Conservation (phyloP, 805 yeast species). For the Candida morakotiae region DNA sequence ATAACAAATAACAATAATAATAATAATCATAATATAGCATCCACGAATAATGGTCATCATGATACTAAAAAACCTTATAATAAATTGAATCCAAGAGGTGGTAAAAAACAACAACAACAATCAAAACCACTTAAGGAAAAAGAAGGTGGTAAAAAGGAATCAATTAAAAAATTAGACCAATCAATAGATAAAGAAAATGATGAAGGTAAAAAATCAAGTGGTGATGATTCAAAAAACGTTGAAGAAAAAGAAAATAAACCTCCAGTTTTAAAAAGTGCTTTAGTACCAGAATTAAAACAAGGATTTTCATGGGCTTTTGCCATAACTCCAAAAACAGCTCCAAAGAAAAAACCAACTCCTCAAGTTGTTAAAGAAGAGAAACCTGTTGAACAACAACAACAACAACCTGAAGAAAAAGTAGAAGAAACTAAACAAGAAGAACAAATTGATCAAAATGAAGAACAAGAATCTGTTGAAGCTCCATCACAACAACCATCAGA, state of each 20-base stretch:
- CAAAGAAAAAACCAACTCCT: slow-evolving; percentile 33
- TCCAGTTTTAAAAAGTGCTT: slow-evolving; percentile 31
- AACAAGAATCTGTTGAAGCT: slow-evolving; percentile 10
- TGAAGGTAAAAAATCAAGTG: slow-evolving; percentile 9
- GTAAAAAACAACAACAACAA: slow-evolving; percentile 31
- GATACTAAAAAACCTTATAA: slow-evolving; percentile 6
- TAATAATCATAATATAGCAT: slow-evolving; percentile 11
- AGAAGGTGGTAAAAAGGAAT: slow-evolving; percentile 9
- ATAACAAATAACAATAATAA: slow-evolving; percentile 14
- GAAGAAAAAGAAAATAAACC: slow-evolving; percentile 18
- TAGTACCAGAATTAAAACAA: slow-evolving; percentile 45
- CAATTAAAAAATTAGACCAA: slow-evolving; percentile 8
- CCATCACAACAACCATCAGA: background rate
- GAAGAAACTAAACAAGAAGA: slow-evolving; percentile 11
- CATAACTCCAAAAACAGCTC: slow-evolving; percentile 46
- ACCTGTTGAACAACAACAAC: slow-evolving; percentile 12
- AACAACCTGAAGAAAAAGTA: slow-evolving; percentile 2
- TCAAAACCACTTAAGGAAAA: slow-evolving; percentile 21
- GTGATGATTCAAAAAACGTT: slow-evolving; percentile 12
- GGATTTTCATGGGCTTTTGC: slow-evolving; percentile 66
- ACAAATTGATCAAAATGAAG: slow-evolving; percentile 12
- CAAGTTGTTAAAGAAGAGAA: slow-evolving; percentile 9
- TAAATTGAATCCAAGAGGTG: background rate
- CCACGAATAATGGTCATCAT: slow-evolving; percentile 6
- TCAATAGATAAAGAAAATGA: slow-evolving; percentile 1